phyloP scores from a whole-genome alignment of 208 protist species.

The Tritrichomonas musculus region DNA sequence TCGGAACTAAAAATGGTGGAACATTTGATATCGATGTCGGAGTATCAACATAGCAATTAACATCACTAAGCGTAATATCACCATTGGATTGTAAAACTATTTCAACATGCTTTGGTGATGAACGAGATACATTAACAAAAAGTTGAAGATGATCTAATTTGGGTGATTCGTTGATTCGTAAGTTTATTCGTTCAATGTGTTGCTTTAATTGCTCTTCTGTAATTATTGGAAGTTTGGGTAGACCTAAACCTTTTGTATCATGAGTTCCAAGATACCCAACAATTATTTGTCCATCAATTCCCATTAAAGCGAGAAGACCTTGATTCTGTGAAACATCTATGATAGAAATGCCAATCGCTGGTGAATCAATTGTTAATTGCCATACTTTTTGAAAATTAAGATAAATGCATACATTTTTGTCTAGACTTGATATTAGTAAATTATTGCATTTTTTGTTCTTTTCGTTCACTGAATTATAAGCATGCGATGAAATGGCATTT shows the following conservation, averaged over 20 bases:
- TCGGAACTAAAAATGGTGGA: background rate
- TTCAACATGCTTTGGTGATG: background rate
- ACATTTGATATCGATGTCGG: background rate
- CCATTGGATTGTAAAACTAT: background rate
- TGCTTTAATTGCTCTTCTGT: slow-evolving; percentile 1
- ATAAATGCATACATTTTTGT: background rate
- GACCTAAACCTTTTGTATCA: background rate
- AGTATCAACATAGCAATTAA: background rate
- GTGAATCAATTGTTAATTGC: background rate
- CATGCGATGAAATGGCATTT: background rate
- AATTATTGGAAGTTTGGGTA: background rate
- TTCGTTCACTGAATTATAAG: background rate
- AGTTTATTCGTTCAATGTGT: background rate
- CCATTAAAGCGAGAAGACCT: background rate
- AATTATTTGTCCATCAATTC: background rate
- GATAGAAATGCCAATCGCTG: background rate
- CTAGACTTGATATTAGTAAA: background rate
- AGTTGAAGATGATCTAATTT: background rate
- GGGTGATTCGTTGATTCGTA: background rate
- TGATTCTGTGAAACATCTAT: background rate
- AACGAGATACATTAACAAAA: background rate
- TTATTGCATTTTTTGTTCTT: background rate
- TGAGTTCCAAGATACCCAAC: slow-evolving; percentile 31
- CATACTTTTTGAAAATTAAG: slow-evolving; percentile 28
- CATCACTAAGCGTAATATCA: background rate